Percentiles rank a stretch among this genome's conserved stretches.
Evolutionary conservation across 2,329 filamentous ascomycete species (phyloP).

Genomic region (Epichloe sibirici): DNA sequence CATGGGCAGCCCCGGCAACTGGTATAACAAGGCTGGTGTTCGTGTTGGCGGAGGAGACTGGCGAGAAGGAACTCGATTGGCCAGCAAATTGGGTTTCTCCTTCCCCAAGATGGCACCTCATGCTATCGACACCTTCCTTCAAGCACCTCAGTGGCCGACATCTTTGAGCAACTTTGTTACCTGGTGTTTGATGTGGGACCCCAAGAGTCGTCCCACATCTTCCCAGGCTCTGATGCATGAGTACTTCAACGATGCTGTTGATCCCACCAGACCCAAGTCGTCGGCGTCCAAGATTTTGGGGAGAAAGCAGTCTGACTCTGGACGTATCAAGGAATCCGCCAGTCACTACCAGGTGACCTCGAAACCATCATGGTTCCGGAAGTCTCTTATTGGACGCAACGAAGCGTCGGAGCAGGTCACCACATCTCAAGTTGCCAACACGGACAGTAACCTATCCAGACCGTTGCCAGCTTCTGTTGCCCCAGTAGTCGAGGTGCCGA

Average conservation of each 20-base stretch:
- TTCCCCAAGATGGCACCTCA: slow-evolving; percentile 99
- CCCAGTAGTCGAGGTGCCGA: slow-evolving; percentile 27
- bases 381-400: slow-evolving; percentile 76
- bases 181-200: slow-evolving; percentile 99
- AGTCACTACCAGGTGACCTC: slow-evolving; percentile 50
- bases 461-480: slow-evolving; percentile 32
- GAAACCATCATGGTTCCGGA: slow-evolving; percentile 94
- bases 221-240: slow-evolving; percentile 90
- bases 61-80: slow-evolving; percentile 85
- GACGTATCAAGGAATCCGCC: slow-evolving; percentile 49
- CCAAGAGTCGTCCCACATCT: slow-evolving; percentile 80
- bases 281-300: slow-evolving; percentile 74
- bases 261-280: slow-evolving; percentile 85
- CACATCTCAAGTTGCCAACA: slow-evolving; percentile 30
- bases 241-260: slow-evolving; percentile 85
- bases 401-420: slow-evolving; percentile 51
- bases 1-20: slow-evolving; percentile 96
- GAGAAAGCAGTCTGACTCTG: slow-evolving; percentile 79
- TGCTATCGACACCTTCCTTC: slow-evolving; percentile 87
- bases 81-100: slow-evolving; percentile 93
- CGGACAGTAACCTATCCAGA: slow-evolving; percentile 33
- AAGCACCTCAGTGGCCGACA: slow-evolving; percentile 80
- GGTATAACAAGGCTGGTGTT: slow-evolving; percentile 84
- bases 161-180: slow-evolving; percentile 88
- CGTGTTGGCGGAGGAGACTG: slow-evolving; percentile 92